A percentile compares a stretch with the other conserved stretches of the same genome.
These are phyloP conservation scores for Buxus sempervirens DNA, from an alignment of 164 flowering plant species.

Conservation along the genomic window DNA sequence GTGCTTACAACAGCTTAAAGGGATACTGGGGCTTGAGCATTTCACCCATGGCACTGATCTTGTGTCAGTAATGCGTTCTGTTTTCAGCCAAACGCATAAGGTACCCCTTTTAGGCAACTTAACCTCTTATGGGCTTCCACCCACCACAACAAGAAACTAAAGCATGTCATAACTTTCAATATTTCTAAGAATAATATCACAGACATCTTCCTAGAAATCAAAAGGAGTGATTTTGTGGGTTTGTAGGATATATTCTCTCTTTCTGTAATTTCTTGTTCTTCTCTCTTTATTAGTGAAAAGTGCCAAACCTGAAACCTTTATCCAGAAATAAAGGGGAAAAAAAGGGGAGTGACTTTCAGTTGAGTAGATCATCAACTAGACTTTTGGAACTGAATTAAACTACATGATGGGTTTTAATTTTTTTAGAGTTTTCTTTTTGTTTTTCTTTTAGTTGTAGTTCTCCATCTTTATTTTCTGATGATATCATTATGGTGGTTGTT, in stretches of 20 bases:
- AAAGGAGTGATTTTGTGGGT: neutral
- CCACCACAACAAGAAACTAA: no score
- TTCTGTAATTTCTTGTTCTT: no score
- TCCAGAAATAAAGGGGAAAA: no score
- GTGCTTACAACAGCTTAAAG: constrained; percentile 54
- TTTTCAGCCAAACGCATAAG: constrained; percentile 39
- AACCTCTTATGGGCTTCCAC: neutral
- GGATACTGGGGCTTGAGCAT: constrained; percentile 46
- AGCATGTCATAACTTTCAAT: no score
- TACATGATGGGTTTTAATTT: neutral
- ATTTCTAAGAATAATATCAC: neutral
- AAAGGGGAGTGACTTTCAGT: no score
- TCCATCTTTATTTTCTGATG: neutral
- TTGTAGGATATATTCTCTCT: neutral
- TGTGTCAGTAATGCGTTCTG: constrained; percentile 37
- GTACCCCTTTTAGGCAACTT: constrained; percentile 12
- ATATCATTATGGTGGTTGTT: neutral
- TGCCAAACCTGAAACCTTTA: no score
- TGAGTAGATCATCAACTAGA: no score
- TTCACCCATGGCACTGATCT: constrained; percentile 53
- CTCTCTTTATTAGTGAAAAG: no score
- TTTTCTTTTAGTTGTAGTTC: neutral
- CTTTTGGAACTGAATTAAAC: no score
- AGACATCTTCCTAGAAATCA: neutral
- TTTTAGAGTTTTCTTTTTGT: neutral